Conservation (phyloP, 805 yeast genomes). For the Kodamaea kaohsiungensis region DNA sequence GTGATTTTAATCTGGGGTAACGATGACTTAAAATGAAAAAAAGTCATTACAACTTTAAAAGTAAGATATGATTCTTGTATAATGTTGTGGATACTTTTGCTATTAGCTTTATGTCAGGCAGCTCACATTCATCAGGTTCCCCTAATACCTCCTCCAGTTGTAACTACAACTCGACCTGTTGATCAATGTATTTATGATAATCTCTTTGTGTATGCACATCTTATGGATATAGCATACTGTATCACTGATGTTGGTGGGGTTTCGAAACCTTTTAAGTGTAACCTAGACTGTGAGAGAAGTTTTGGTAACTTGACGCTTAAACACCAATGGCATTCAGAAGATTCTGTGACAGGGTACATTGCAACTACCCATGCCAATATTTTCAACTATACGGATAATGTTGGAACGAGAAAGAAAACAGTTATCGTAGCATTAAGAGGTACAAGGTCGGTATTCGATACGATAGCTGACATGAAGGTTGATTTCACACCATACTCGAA, state of each 20-base stretch:
- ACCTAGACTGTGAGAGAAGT: conserved; percentile 31
- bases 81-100: neutral
- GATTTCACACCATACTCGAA: conserved; percentile 34
- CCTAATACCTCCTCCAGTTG: neutral
- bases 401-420: conserved; percentile 14
- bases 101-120: neutral
- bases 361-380: conserved; percentile 32
- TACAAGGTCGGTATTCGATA: conserved; percentile 42
- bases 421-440: conserved; percentile 41
- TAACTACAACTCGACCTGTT: neutral
- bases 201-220: conserved; percentile 40
- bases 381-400: conserved; percentile 14
- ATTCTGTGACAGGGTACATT: conserved; percentile 41
- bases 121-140: neutral
- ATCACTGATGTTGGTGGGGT: conserved; percentile 30
- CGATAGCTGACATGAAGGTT: conserved; percentile 40
- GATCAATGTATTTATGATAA: conserved; percentile 23
- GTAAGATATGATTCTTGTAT: neutral
- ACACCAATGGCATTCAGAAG: conserved; percentile 42
- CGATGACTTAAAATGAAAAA: neutral
- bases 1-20: conserved; percentile 5
- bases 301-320: conserved; percentile 40
- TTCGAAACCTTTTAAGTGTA: conserved; percentile 41
- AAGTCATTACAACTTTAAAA: neutral
- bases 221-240: conserved; percentile 47